Evolutionary conservation across 768 basidiomycete species (phyloP).

Genomic region (Lyophyllum shimeji): DNA sequence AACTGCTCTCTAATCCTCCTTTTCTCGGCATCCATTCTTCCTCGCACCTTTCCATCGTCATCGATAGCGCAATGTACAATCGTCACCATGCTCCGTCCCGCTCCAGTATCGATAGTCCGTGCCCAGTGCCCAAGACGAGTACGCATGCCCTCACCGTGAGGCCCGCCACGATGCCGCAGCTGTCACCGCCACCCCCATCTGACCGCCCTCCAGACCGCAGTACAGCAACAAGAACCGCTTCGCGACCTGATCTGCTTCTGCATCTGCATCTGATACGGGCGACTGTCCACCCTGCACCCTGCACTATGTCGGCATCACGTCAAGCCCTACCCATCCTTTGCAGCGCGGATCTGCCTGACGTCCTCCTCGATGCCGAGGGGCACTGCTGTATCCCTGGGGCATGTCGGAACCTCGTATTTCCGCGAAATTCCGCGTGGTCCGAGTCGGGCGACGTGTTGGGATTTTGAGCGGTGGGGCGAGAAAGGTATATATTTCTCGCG

Average conservation of each 20-base stretch:
- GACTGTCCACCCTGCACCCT: neutral
- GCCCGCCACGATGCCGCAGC: neutral
- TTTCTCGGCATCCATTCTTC: neutral
- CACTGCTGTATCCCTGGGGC: neutral
- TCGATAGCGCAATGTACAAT: neutral
- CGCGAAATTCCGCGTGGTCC: neutral
- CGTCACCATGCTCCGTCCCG: neutral
- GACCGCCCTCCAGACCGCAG: neutral
- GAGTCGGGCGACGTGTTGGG: neutral
- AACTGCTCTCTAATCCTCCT: neutral
- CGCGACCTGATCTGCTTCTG: neutral
- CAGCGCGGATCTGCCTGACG: neutral
- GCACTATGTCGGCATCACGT: neutral
- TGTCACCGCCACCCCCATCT: neutral
- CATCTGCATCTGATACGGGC: neutral
- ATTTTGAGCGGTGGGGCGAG: too few relatives aligned
- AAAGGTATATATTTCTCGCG: too few relatives aligned
- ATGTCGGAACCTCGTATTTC: neutral
- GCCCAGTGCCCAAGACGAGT: neutral
- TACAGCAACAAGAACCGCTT: neutral
- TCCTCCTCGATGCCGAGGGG: neutral
- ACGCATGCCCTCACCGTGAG: neutral
- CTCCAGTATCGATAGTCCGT: neutral
- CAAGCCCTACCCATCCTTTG: neutral
- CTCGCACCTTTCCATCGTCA: neutral